phyloP scores from a whole-genome alignment of 305 asterid species.

The Ajuga reptans region DNA sequence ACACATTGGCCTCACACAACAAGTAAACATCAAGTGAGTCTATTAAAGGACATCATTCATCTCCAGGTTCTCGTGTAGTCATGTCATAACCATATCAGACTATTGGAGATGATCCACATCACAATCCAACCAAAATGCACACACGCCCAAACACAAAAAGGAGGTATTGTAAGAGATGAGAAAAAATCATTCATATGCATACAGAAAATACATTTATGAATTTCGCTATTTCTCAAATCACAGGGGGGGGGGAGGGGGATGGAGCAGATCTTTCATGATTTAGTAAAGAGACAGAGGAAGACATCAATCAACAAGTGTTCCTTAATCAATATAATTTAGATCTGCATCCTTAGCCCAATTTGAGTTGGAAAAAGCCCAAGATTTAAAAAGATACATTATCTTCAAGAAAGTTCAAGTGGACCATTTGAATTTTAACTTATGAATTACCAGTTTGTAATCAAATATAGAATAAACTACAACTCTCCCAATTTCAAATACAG shows the following conservation, averaged over 20 bases:
- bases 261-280: not conserved
- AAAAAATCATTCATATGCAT: not conserved
- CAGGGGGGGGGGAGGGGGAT: not conserved
- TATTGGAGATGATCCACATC: not conserved
- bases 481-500: not conserved
- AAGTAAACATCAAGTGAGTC: conserved; percentile 2
- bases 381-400: not conserved
- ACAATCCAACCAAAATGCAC: not conserved
- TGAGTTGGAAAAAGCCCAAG: not conserved
- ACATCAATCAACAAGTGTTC: not conserved
- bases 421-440: not conserved
- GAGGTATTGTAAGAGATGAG: too few relatives aligned
- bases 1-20: not conserved
- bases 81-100: not conserved
- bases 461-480: not conserved
- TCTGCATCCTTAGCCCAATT: not conserved
- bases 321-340: not conserved
- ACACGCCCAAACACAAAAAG: too few relatives aligned
- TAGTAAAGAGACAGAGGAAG: not conserved
- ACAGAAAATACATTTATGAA: not conserved
- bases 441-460: not conserved
- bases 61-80: not conserved
- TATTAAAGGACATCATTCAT: not conserved
- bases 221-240: not conserved
- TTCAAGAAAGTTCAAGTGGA: not conserved